Percentiles rank a stretch among this genome's conserved stretches.
These are phyloP conservation scores for Kwoniella heveanensis DNA, from an alignment of 768 basidiomycete genomes.

Conservation along the genomic window DNA sequence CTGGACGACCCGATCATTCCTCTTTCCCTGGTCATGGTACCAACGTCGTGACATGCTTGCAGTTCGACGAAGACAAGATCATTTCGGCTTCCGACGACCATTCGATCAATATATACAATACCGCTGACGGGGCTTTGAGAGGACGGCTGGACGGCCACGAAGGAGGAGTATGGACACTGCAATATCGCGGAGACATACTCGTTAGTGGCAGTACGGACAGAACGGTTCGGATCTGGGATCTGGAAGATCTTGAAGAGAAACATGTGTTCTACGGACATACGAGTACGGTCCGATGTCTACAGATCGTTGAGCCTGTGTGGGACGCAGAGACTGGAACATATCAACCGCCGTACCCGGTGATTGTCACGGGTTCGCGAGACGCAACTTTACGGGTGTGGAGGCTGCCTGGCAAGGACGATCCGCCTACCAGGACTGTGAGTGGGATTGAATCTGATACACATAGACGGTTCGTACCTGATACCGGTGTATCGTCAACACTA, in stretches of 20 bases:
- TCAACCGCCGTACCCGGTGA: slow-evolving; percentile 70
- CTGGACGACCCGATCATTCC: slow-evolving; percentile 64
- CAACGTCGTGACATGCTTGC: slow-evolving; percentile 86
- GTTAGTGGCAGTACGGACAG: slow-evolving; percentile 93
- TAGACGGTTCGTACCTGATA: too few species aligned
- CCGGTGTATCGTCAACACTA: not conserved
- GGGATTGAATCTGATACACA: not conserved
- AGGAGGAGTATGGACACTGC: slow-evolving; percentile 94
- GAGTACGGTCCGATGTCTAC: slow-evolving; percentile 90
- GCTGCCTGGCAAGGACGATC: slow-evolving; percentile 69
- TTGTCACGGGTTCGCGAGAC: slow-evolving; percentile 74
- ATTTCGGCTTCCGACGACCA: slow-evolving; percentile 97
- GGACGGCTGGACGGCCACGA: slow-evolving; percentile 84
- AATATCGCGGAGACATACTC: slow-evolving; percentile 65
- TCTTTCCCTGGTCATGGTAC: slow-evolving; percentile 83
- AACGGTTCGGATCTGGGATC: slow-evolving; percentile 88
- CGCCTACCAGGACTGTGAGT: slow-evolving; percentile 42
- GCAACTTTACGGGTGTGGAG: slow-evolving; percentile 70
- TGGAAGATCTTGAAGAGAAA: slow-evolving; percentile 75
- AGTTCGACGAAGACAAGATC: slow-evolving; percentile 91
- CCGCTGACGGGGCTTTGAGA: slow-evolving; percentile 73
- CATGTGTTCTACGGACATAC: slow-evolving; percentile 96
- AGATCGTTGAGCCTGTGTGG: slow-evolving; percentile 91
- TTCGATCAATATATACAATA: slow-evolving; percentile 91
- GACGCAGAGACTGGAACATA: slow-evolving; percentile 70